A percentile compares a stretch with the other conserved stretches of the same genome.
These are phyloP conservation scores for Scedosporium aurantiacum DNA, from an alignment of 2,329 filamentous ascomycete genomes.

Conservation along the genomic window DNA sequence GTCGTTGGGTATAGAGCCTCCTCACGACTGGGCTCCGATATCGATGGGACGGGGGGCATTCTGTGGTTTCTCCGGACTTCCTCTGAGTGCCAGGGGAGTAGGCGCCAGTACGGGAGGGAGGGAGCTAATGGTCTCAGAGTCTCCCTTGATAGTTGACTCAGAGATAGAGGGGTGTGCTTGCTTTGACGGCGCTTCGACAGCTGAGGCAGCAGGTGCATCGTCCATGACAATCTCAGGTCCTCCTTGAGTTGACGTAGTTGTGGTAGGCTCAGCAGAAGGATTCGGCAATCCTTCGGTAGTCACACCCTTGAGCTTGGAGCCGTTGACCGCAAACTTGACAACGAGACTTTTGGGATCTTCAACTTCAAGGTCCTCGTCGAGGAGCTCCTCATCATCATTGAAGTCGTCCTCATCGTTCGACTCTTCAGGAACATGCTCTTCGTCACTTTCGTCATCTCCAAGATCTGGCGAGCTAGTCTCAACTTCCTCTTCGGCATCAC, in stretches of 20 bases:
- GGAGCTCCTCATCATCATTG: constrained; percentile 44
- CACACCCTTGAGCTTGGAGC: constrained; percentile 21
- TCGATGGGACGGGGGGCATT: constrained; percentile 18
- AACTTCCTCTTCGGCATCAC: constrained; percentile 41
- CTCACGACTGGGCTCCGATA: constrained; percentile 13
- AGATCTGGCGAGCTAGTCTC: constrained; percentile 64
- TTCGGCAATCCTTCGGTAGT: constrained; percentile 6
- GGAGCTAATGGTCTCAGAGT: background rate
- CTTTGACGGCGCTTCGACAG: background rate
- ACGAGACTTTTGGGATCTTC: constrained; percentile 46
- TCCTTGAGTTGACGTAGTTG: background rate
- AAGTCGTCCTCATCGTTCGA: constrained; percentile 44
- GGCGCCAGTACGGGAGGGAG: constrained; percentile 21
- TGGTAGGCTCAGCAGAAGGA: constrained; percentile 4
- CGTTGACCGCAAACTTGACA: constrained; percentile 56
- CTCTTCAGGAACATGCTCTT: constrained; percentile 53
- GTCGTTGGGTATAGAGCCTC: background rate
- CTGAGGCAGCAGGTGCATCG: constrained; percentile 3
- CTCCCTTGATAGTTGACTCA: background rate
- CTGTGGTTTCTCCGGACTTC: constrained; percentile 48
- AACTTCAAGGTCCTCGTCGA: constrained; percentile 43
- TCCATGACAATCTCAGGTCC: background rate
- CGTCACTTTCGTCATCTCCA: constrained; percentile 57
- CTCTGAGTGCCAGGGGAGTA: constrained; percentile 45
- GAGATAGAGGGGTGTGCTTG: background rate